Evolutionary conservation across 1,139 yeast genomes (phyloP), one percentile per base, ranked within the genome.

Genomic region (Suhomyces bokatorum): DNA sequence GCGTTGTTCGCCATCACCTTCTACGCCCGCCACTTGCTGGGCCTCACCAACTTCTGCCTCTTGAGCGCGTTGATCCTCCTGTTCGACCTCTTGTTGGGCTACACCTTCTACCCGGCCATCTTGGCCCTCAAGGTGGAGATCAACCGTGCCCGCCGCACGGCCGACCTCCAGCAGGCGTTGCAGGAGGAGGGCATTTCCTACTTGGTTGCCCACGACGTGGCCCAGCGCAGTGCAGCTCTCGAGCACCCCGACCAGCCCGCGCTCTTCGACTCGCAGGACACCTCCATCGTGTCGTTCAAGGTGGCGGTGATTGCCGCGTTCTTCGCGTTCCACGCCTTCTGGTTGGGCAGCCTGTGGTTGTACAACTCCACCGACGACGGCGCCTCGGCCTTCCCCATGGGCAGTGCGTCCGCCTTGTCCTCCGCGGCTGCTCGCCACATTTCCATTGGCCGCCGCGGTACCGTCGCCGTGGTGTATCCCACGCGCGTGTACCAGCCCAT

Each of bases 101-200:
- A 83, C 58, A 88, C 98, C 2, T 91, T 91, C 65, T 93, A 78
- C 64, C 77, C 96, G 12, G 93, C 97, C 2, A 81, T 90, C 42
- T 78, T 93, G 55, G 85, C 96, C 1, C 77, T 93, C 65, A 93
- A 93, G 67, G 82, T 95, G 35, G 98, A 95, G 66, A 89, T 93
- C 61, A 83, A 83, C 60, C 77, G 90, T 53, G 96, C 95, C 48
- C 89, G 93, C 66, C 83, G 91, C 55, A 87, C 93, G 41, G 85
- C 90, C 48, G 80, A 83, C 47, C 79, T 91, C 61, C 84, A 87
- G 60, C 83, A 81, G 54, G 93, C 90, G 17, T 74, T 93, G 54
- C 96, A 91, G 68, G 99, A 93, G 64, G 99, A 95, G 58, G 99
- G 99, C 17, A 80, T 93, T 34, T 78, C 89, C 37, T 82, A 82